These are phyloP conservation scores for Cardamine chenopodiifolia DNA, from an alignment of 345 rosid species.

Conservation along the genomic window DNA sequence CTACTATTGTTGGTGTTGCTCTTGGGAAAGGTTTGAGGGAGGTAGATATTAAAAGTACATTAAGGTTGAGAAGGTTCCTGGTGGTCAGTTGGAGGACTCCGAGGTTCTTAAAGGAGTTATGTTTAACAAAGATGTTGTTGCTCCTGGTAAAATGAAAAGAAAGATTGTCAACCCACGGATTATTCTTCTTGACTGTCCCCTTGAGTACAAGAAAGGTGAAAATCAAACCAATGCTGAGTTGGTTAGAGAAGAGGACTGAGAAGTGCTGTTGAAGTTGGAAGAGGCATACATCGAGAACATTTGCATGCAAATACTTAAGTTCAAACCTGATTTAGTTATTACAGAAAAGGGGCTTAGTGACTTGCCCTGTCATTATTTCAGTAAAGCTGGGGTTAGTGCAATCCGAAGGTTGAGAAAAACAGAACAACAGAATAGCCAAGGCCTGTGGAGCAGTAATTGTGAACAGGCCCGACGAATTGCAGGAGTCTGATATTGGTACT, in stretches of 20 bases:
- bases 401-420: slow-evolving; percentile 92
- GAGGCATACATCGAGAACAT: slow-evolving; percentile 89
- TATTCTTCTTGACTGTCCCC: slow-evolving; percentile 87
- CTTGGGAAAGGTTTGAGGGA: slow-evolving; percentile 94
- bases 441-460: slow-evolving; percentile 96
- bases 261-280: slow-evolving; percentile 79
- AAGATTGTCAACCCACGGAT: slow-evolving; percentile 83
- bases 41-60: slow-evolving; percentile 93
- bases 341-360: slow-evolving; percentile 98
- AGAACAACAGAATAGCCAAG: slow-evolving; percentile 91
- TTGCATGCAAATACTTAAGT: slow-evolving; percentile 81
- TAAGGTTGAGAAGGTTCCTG: slow-evolving; percentile 94
- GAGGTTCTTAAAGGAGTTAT: slow-evolving; percentile 91
- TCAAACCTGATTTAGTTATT: slow-evolving; percentile 88
- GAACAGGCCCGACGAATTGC: slow-evolving; percentile 90
- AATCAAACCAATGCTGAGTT: slow-evolving; percentile 96
- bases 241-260: slow-evolving; percentile 94
- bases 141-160: slow-evolving; percentile 96
- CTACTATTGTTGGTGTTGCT: slow-evolving; percentile 80
- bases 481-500: slow-evolving; percentile 96
- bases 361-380: slow-evolving; percentile 86
- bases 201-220: slow-evolving; percentile 98
- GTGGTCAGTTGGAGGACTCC: slow-evolving; percentile 95
- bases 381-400: slow-evolving; percentile 96
- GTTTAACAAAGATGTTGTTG: slow-evolving; percentile 92